A percentile compares a stretch with the other conserved stretches of the same genome.
phyloP scores from a whole-genome alignment of 2,329 filamentous ascomycete genomes.

The Xylaria sp. region DNA sequence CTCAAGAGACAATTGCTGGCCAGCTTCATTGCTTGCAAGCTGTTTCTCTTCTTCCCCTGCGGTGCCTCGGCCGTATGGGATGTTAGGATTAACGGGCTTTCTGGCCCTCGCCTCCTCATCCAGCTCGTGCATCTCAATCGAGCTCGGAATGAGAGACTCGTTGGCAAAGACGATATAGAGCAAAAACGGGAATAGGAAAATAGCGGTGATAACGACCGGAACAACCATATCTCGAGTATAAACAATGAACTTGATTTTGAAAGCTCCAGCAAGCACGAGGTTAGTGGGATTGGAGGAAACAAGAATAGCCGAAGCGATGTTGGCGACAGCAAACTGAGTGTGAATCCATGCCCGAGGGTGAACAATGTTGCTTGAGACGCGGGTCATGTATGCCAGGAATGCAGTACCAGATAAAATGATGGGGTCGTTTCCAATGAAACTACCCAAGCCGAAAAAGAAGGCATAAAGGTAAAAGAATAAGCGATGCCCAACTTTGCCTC shows the following conservation, averaged over 20 bases:
- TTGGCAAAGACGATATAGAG: conserved; percentile 76
- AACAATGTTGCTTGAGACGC: conserved; percentile 77
- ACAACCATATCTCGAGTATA: conserved; percentile 85
- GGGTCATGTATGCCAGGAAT: conserved; percentile 81
- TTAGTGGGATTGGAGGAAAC: conserved; percentile 85
- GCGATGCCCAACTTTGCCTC: conserved; percentile 72
- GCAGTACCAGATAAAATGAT: conserved; percentile 80
- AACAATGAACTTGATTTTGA: conserved; percentile 75
- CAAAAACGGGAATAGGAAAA: conserved; percentile 76
- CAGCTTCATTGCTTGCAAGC: conserved; percentile 60
- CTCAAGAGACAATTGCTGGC: conserved; percentile 70
- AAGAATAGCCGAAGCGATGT: conserved; percentile 78
- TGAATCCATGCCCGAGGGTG: conserved; percentile 79
- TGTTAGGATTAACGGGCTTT: conserved; percentile 77
- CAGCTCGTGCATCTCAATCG: conserved; percentile 76
- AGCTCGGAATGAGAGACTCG: conserved; percentile 70
- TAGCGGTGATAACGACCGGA: conserved; percentile 73
- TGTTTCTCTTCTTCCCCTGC: conserved; percentile 62
- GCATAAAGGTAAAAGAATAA: conserved; percentile 79
- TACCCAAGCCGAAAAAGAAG: conserved; percentile 76
- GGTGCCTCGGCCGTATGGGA: conserved; percentile 70
- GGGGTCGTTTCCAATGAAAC: conserved; percentile 79
- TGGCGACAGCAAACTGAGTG: conserved; percentile 77
- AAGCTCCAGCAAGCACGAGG: conserved; percentile 77
- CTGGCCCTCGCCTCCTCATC: conserved; percentile 65